A percentile compares a stretch with the other conserved stretches of the same genome.
Evolutionary conservation across 495 filamentous ascomycete genomes (phyloP).

Genomic region (Penicillium mononematosum): DNA sequence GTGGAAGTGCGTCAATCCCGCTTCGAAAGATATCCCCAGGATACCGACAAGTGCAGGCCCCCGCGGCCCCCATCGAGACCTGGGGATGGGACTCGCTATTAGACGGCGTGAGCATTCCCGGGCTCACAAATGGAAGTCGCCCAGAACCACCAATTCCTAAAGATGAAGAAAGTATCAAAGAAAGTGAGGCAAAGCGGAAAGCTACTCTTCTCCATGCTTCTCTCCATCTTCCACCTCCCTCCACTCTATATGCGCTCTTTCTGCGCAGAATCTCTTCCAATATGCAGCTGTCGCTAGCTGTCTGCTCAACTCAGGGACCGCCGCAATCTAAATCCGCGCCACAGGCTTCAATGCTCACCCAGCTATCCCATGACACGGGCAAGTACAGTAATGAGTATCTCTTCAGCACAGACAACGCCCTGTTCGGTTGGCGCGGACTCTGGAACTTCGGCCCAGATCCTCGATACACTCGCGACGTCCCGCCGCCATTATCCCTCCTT

Average conservation of each 20-base stretch:
- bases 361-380: constrained; percentile 83
- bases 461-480: constrained; percentile 30
- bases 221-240: constrained; percentile 74
- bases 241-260: constrained; percentile 83
- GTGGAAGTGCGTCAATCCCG: constrained; percentile 58
- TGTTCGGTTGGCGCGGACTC: constrained; percentile 82
- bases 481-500: constrained; percentile 48
- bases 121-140: constrained; percentile 13
- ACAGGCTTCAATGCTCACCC: constrained; percentile 58
- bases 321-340: constrained; percentile 45
- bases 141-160: not conserved
- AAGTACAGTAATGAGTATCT: constrained; percentile 89
- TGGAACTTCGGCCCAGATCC: constrained; percentile 94
- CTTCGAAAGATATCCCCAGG: constrained; percentile 65
- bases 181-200: constrained; percentile 34
- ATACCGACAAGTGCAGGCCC: constrained; percentile 62
- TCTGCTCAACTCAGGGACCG: constrained; percentile 69
- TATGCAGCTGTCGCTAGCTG: constrained; percentile 73
- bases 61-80: constrained; percentile 35
- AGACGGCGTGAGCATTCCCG: constrained; percentile 26
- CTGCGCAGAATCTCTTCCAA: constrained; percentile 76
- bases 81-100: constrained; percentile 39
- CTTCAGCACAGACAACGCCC: constrained; percentile 85
- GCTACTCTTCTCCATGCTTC: constrained; percentile 83
- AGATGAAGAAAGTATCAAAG: constrained; percentile 14